A percentile compares a stretch with the other conserved stretches of the same genome.
Conservation (phyloP, 2,329 filamentous ascomycete genomes). For the Ophiostoma sp. region DNA sequence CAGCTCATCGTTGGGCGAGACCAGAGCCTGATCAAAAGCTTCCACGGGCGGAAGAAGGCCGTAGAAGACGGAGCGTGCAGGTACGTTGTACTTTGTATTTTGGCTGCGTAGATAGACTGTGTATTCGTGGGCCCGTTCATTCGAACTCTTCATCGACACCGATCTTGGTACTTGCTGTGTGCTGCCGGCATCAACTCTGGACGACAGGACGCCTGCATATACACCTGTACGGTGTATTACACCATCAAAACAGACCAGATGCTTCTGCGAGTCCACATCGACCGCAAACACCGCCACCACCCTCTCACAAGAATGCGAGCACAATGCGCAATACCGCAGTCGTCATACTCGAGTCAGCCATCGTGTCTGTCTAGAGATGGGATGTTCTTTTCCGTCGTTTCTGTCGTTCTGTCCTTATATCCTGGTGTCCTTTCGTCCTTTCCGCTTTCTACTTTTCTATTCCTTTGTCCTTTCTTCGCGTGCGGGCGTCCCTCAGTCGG, state of each 20-base stretch:
- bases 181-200: neutral
- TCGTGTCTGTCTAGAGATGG: neutral
- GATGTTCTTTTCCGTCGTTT: neutral
- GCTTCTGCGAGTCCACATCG: no score
- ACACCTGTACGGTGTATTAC: no score
- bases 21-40: no score
- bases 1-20: neutral
- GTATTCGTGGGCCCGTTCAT: no score
- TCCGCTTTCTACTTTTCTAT: neutral
- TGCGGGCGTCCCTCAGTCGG: no score
- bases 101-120: no score
- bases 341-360: constrained; percentile 2
- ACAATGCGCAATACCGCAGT: neutral
- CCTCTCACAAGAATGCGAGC: neutral
- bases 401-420: neutral
- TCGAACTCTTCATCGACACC: neutral
- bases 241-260: no score
- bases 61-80: neutral
- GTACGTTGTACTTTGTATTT: no score
- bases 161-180: neutral
- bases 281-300: neutral
- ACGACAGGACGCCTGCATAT: neutral
- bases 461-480: no score
- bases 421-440: neutral
- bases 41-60: neutral